Evolutionary conservation across 495 filamentous ascomycete species (phyloP), one percentile per base, ranked within the genome.

Genomic region (Penicillium odoratum): DNA sequence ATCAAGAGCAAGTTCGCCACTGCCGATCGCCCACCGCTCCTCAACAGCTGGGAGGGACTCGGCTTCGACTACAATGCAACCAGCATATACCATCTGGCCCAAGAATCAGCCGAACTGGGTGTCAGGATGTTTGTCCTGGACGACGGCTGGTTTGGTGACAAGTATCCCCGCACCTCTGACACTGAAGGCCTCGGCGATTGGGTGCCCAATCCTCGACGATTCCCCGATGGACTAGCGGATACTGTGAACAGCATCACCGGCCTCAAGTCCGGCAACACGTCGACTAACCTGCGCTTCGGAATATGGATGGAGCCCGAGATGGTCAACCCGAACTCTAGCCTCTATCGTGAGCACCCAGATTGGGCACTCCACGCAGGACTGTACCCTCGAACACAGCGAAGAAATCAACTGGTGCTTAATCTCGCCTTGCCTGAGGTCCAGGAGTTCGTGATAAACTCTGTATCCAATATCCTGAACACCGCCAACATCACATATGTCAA

Each of bases 281-380:
- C 78, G 0, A 64, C 62, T 0, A 64, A 74, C 5, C 62, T 85
- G 48, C 69, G 72, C 38, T 83, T 85, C 48, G 82, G 82, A 11
- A 70, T 85, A 18, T 85, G 81, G 81, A 66, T 85, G 4, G 82
- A 85, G 60, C 82, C 80, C 0, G 81, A 85, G 52, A 85, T 85
- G 81, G 79, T 85, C 51, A 83, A 80, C 43, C 79, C 80, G 0
- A 74, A 80, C 38, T 83, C 81, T 4, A 73, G 65, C 40, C 73
- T 85, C 5, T 85, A 83, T 61, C 57, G 70, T 8, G 61, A 74
- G 38, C 82, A 85, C 57, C 82, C 82, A 0, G 78, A 83, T 50
- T 85, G 82, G 82, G 78, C 66, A 2, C 63, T 85, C 36, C 79
- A 83, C 50, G 77, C 78, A 6, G 80, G 79, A 6, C 40, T 51